A percentile compares a stretch with the other conserved stretches of the same genome.
These are phyloP conservation scores for Huntiella moniliformis DNA, from an alignment of 2,329 filamentous ascomycete species.

Conservation along the genomic window DNA sequence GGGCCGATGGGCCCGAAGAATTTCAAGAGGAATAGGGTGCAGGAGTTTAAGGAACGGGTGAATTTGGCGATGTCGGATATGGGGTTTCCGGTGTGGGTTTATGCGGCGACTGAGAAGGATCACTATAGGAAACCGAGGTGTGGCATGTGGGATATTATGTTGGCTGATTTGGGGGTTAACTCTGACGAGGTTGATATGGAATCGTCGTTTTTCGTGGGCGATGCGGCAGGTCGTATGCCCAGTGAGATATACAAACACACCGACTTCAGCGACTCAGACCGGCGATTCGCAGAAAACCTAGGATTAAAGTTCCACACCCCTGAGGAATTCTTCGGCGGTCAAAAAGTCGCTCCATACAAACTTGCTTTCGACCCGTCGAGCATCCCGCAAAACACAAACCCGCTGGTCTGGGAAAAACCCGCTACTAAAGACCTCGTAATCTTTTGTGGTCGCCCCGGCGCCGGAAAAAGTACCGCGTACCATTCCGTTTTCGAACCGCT, in stretches of 20 bases:
- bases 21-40: slow-evolving; percentile 34
- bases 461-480: slow-evolving; percentile 85
- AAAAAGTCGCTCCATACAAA: slow-evolving; percentile 44
- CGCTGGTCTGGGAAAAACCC: slow-evolving; percentile 34
- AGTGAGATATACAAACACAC: slow-evolving; percentile 24
- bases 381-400: slow-evolving; percentile 21
- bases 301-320: slow-evolving; percentile 69
- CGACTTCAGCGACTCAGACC: slow-evolving; percentile 48
- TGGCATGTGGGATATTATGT: slow-evolving; percentile 61
- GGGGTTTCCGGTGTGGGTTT: slow-evolving; percentile 59
- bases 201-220: slow-evolving; percentile 70
- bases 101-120: slow-evolving; percentile 72
- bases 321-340: slow-evolving; percentile 73
- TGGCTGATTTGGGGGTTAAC: slow-evolving; percentile 39
- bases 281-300: slow-evolving; percentile 72
- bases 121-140: slow-evolving; percentile 69
- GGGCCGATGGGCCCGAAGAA: slow-evolving; percentile 23
- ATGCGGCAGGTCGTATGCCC: slow-evolving; percentile 47
- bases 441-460: slow-evolving; percentile 73
- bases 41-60: slow-evolving; percentile 70
- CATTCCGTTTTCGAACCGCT: slow-evolving; percentile 58
- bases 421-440: slow-evolving; percentile 58
- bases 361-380: slow-evolving; percentile 52
- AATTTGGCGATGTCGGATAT: slow-evolving; percentile 49
- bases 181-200: slow-evolving; percentile 44